Conservation (phyloP, 768 basidiomycete species). For the Stropharia rugosoannulata region DNA sequence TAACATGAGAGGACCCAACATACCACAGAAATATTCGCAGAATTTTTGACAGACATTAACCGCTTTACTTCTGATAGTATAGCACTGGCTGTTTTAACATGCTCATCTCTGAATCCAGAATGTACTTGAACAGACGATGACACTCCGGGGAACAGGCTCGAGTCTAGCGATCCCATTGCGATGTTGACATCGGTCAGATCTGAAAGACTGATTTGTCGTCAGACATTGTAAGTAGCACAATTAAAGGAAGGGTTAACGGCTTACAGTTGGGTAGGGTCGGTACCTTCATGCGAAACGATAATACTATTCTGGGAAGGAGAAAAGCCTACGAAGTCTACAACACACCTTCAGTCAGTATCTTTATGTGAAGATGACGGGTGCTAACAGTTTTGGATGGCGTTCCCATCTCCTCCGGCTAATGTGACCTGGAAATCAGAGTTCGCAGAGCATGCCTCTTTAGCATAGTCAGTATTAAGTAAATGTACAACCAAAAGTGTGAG, state of each 20-base stretch:
- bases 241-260: constrained; percentile 41
- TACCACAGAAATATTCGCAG: constrained; percentile 35
- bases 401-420: constrained; percentile 30
- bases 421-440: constrained; percentile 29
- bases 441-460: constrained; percentile 28
- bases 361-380: constrained; percentile 25
- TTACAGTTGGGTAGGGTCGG: constrained; percentile 53
- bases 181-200: constrained; percentile 48
- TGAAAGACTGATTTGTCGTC: constrained; percentile 42
- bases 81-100: constrained; percentile 30
- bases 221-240: constrained; percentile 45
- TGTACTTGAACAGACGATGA: constrained; percentile 41
- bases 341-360: constrained; percentile 46
- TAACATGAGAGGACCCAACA: constrained; percentile 27
- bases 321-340: constrained; percentile 54
- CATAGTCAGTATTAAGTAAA: background rate
- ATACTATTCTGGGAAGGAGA: constrained; percentile 48
- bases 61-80: constrained; percentile 43
- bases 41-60: constrained; percentile 31
- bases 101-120: constrained; percentile 48
- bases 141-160: constrained; percentile 49
- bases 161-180: constrained; percentile 33
- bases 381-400: constrained; percentile 31
- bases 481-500: background rate
- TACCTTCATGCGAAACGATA: constrained; percentile 60